Percentiles rank a stretch among this genome's conserved stretches.
These are phyloP conservation scores for Nicotiana tomentosiformis DNA, from an alignment of 257 asterid species.

Conservation along the genomic window DNA sequence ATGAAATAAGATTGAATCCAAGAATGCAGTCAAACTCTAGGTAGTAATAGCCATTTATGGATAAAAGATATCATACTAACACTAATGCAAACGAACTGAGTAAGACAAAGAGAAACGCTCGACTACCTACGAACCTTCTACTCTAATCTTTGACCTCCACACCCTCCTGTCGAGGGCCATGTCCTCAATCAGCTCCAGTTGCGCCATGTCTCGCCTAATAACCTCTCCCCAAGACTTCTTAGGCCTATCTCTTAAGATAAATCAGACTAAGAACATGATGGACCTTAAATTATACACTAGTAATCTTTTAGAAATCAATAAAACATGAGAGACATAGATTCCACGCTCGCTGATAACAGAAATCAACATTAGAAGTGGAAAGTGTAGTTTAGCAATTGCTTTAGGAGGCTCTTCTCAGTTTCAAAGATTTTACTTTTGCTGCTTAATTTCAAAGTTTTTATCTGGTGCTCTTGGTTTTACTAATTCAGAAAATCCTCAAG, in stretches of 20 bases:
- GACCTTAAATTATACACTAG: neutral
- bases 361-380: neutral
- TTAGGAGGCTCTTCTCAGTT: neutral
- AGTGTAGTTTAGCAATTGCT: neutral
- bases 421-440: neutral
- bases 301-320: neutral
- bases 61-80: too few species aligned
- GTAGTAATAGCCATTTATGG: too few species aligned
- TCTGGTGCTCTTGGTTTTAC: neutral
- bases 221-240: too few species aligned
- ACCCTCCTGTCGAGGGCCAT: too few species aligned
- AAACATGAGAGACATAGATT: neutral
- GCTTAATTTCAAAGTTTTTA: neutral
- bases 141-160: too few species aligned
- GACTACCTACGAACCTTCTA: too few species aligned
- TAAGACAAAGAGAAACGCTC: too few species aligned
- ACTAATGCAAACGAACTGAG: too few species aligned
- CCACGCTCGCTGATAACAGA: neutral
- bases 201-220: too few species aligned
- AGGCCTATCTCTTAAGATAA: neutral
- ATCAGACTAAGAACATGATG: neutral
- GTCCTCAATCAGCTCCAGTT: too few species aligned
- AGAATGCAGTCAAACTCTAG: too few species aligned
- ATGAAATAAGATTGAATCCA: too few species aligned
- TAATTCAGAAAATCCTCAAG: neutral